Percentiles rank a stretch among this genome's conserved stretches.
Conservation (phyloP, 2,329 filamentous ascomycete genomes). For the Alternaria tenuissima region DNA sequence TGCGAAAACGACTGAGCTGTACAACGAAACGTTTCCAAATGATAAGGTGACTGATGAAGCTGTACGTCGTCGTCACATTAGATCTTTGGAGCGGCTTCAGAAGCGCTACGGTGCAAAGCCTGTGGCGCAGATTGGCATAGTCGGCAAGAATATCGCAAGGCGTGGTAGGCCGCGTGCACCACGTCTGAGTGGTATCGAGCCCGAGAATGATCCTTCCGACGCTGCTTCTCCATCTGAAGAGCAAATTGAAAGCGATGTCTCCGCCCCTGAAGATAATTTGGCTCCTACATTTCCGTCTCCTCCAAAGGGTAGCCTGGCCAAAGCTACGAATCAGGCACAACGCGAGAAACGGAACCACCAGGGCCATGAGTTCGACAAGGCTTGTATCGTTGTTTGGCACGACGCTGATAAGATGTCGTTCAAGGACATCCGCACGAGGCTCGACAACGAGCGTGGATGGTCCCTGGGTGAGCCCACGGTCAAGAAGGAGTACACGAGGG, state of each 20-base stretch:
- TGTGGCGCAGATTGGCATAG: conserved; percentile 7
- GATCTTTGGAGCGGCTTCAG: conserved; percentile 11
- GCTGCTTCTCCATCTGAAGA: background rate
- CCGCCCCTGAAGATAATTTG: background rate
- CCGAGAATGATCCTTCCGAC: background rate
- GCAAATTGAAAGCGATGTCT: background rate
- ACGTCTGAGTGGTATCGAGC: background rate
- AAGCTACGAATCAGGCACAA: background rate
- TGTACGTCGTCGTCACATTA: conserved; percentile 21
- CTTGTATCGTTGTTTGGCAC: conserved; percentile 27
- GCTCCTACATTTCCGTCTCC: background rate
- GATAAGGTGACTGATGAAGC: conserved; percentile 20
- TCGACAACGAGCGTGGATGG: conserved; percentile 20
- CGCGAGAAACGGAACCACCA: conserved; percentile 1
- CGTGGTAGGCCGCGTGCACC: conserved; percentile 18
- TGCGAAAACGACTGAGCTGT: conserved; percentile 12
- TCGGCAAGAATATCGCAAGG: conserved; percentile 10
- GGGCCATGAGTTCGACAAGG: conserved; percentile 16
- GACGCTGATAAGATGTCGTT: conserved; percentile 18
- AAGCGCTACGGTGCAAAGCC: conserved; percentile 21
- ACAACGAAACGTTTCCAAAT: conserved; percentile 14
- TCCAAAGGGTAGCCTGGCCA: background rate
- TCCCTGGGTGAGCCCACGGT: conserved; percentile 21
- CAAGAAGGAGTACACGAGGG: conserved; percentile 21
- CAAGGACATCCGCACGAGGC: conserved; percentile 20